Percentiles rank a stretch among this genome's conserved stretches.
phyloP scores from a whole-genome alignment of 371 early-diverging fungal genomes.

The Saksenaea vasiformis region DNA sequence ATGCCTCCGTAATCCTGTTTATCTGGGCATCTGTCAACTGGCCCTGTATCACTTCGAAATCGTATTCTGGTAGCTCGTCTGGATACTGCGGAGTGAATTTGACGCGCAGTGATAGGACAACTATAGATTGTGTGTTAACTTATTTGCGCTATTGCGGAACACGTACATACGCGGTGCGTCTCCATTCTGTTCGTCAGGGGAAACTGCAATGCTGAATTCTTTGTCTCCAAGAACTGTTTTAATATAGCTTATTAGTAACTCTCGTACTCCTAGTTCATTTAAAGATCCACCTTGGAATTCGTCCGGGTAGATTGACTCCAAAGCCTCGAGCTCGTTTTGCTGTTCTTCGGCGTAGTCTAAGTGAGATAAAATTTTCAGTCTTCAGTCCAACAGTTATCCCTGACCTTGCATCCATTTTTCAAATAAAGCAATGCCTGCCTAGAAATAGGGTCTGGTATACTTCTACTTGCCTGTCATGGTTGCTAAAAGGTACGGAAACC shows the following conservation, averaged over 20 bases:
- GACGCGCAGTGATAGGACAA: constrained; percentile 61
- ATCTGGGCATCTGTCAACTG: constrained; percentile 48
- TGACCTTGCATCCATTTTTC: not conserved
- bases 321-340: constrained; percentile 87
- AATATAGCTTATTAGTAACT: not conserved
- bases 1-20: constrained; percentile 43
- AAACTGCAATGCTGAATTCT: constrained; percentile 51
- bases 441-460: too few relatives aligned
- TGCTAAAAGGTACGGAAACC: too few relatives aligned
- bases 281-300: constrained; percentile 73
- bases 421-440: not conserved
- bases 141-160: not conserved
- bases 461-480: too few relatives aligned
- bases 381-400: not conserved
- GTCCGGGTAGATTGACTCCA: constrained; percentile 90
- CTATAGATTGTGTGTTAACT: constrained; percentile 21
- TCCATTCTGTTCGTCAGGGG: constrained; percentile 60
- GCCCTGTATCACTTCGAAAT: constrained; percentile 58
- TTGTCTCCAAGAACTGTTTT: constrained; percentile 34
- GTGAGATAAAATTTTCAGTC: not conserved
- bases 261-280: not conserved
- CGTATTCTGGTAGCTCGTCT: constrained; percentile 76
- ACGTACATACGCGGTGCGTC: constrained; percentile 49
- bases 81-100: constrained; percentile 88
- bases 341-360: constrained; percentile 80